Conservation (phyloP, 2,329 filamentous ascomycete species). For the Fusarium tricinctum region DNA sequence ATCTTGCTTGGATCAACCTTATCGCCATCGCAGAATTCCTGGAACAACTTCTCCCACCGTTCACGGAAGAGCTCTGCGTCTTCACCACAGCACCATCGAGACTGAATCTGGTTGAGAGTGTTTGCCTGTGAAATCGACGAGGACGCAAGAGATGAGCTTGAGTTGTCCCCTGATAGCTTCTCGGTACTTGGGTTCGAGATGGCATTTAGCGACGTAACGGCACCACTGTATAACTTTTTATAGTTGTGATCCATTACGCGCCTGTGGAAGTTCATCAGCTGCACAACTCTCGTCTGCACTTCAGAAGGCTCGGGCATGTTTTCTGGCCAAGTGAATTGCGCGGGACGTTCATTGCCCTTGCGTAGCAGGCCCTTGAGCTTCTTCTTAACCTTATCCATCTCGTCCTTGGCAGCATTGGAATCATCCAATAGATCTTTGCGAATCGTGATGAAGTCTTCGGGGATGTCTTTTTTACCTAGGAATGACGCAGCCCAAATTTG, state of each 20-base stretch:
- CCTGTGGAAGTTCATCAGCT: conserved; percentile 97
- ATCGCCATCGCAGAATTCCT: conserved; percentile 95
- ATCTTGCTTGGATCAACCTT: conserved; percentile 99
- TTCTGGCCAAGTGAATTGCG: conserved; percentile 98
- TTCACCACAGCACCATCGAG: conserved; percentile 96
- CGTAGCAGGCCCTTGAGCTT: conserved; percentile 94
- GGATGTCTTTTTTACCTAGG: conserved; percentile 85
- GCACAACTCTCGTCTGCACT: conserved; percentile 91
- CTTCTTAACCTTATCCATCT: conserved; percentile 99
- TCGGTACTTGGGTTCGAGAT: conserved; percentile 67
- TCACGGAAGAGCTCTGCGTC: conserved; percentile 95
- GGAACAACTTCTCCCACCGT: conserved; percentile 97
- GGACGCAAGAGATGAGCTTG: conserved; percentile 60
- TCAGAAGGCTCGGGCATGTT: conserved; percentile 95
- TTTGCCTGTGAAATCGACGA: conserved; percentile 72
- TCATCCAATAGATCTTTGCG: conserved; percentile 96
- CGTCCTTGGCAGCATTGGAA: conserved; percentile 97
- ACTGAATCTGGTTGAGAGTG: conserved; percentile 79
- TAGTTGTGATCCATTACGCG: conserved; percentile 97
- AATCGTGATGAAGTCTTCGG: conserved; percentile 87
- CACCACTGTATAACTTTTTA: conserved; percentile 78
- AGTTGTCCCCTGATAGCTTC: conserved; percentile 59
- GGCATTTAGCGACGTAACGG: conserved; percentile 72
- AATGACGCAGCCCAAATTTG: conserved; percentile 97
- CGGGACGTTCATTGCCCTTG: conserved; percentile 91